These are phyloP conservation scores for Uromyces viciae-fabae DNA, from an alignment of 1,284 basidiomycete genomes.

Conservation along the genomic window DNA sequence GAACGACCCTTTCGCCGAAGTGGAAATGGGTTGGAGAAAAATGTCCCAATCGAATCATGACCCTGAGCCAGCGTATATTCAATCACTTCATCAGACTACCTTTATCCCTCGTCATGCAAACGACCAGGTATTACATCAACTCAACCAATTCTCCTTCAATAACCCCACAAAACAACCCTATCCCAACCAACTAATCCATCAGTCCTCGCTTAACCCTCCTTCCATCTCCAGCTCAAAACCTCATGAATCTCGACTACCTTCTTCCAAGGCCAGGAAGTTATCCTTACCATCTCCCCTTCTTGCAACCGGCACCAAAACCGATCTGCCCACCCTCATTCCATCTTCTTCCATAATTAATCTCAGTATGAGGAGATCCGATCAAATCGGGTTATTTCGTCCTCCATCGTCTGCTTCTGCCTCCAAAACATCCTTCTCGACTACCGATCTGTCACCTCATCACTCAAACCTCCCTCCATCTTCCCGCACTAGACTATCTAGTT, in stretches of 20 bases:
- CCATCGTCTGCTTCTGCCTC: conserved; percentile 1
- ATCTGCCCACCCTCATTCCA: background rate
- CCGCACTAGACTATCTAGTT: conserved; percentile 34
- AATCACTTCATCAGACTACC: background rate
- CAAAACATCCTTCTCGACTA: conserved; percentile 31
- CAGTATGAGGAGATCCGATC: background rate
- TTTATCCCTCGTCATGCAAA: conserved; percentile 6
- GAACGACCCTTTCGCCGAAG: conserved; percentile 39
- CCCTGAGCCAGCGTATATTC: no score
- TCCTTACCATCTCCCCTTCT: background rate
- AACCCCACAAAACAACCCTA: background rate
- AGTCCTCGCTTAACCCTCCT: background rate
- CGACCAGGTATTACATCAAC: conserved; percentile 34
- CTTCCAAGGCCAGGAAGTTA: background rate
- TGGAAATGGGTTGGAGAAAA: conserved; percentile 32
- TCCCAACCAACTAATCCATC: background rate
- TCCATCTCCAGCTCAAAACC: no score
- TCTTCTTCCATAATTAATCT: background rate
- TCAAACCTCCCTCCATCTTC: conserved; percentile 9
- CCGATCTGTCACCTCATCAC: conserved; percentile 17
- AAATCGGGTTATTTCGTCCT: background rate
- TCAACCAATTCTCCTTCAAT: conserved; percentile 13
- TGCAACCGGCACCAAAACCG: background rate
- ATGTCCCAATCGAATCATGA: no score
- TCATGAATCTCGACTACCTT: background rate